phyloP scores from a whole-genome alignment of 2,329 filamentous ascomycete genomes.

The Aspergillus puulaauensis region DNA sequence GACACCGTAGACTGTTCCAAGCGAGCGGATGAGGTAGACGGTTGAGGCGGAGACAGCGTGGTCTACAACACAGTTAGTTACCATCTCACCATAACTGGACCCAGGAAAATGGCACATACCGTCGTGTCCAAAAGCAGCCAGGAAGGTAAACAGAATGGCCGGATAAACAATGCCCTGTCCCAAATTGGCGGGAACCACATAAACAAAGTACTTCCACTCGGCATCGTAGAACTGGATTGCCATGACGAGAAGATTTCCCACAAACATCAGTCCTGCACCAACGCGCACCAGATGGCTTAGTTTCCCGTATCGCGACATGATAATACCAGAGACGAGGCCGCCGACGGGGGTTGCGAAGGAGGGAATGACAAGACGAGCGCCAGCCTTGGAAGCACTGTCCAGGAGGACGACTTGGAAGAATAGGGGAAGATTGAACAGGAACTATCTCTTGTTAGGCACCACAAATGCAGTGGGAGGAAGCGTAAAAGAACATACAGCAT shows the following conservation, averaged over 20 bases:
- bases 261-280: constrained; percentile 44
- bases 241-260: constrained; percentile 45
- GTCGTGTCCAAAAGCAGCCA: constrained; percentile 62
- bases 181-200: constrained; percentile 47
- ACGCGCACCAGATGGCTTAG: constrained; percentile 41
- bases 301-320: constrained; percentile 50
- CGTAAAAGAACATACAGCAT: constrained; percentile 51
- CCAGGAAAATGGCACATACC: constrained; percentile 40
- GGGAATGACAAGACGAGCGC: constrained; percentile 45
- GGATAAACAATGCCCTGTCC: constrained; percentile 50
- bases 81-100: neutral
- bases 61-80: constrained; percentile 40
- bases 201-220: constrained; percentile 47
- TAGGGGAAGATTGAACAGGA: constrained; percentile 49
- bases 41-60: constrained; percentile 64
- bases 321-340: constrained; percentile 44
- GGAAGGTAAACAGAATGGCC: constrained; percentile 58
- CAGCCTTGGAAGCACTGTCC: constrained; percentile 47
- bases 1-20: constrained; percentile 65
- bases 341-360: constrained; percentile 48
- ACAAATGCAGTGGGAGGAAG: neutral
- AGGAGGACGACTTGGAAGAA: constrained; percentile 44
- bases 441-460: constrained; percentile 25
- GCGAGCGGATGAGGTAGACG: constrained; percentile 62
- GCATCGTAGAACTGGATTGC: constrained; percentile 43